These are phyloP conservation scores for Hypsizygus ulmarius DNA, from an alignment of 1,284 basidiomycete genomes.

Conservation along the genomic window DNA sequence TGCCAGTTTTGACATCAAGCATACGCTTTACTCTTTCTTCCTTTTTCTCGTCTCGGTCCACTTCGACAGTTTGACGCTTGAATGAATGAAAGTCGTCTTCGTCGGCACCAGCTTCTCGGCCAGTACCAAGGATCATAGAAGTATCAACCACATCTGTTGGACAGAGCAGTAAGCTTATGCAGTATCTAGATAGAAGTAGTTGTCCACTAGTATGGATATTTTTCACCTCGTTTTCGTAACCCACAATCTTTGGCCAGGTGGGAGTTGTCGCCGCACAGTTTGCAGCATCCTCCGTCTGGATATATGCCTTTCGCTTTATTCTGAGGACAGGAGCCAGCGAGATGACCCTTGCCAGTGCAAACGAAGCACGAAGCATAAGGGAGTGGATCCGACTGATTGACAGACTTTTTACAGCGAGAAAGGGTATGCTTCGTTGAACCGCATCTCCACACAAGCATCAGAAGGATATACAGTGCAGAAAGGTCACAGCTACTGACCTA, in stretches of 20 bases:
- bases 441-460: conserved; percentile 52
- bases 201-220: not conserved
- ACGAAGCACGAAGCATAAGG: conserved; percentile 94
- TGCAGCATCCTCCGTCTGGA: conserved; percentile 89
- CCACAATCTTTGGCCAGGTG: conserved; percentile 87
- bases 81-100: conserved; percentile 91
- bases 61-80: conserved; percentile 58
- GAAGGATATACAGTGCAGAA: not conserved
- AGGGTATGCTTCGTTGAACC: conserved; percentile 80
- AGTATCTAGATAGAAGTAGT: not conserved
- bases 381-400: conserved; percentile 65
- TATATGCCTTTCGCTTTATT: conserved; percentile 85
- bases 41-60: conserved; percentile 57
- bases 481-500: conserved; percentile 47
- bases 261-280: conserved; percentile 79
- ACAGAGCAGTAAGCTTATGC: conserved; percentile 7
- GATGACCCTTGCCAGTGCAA: conserved; percentile 78
- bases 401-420: conserved; percentile 69
- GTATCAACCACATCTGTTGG: conserved; percentile 26
- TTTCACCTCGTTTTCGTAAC: conserved; percentile 55
- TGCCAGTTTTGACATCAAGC: conserved; percentile 44
- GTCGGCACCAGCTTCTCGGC: conserved; percentile 70
- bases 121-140: conserved; percentile 48
- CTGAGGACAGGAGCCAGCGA: conserved; percentile 78
- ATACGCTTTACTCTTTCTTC: conserved; percentile 43